Evolutionary conservation across 805 yeast genomes (phyloP), one percentile per base, ranked within the genome.

Genomic region (Saccharomycopsis capsularis): DNA sequence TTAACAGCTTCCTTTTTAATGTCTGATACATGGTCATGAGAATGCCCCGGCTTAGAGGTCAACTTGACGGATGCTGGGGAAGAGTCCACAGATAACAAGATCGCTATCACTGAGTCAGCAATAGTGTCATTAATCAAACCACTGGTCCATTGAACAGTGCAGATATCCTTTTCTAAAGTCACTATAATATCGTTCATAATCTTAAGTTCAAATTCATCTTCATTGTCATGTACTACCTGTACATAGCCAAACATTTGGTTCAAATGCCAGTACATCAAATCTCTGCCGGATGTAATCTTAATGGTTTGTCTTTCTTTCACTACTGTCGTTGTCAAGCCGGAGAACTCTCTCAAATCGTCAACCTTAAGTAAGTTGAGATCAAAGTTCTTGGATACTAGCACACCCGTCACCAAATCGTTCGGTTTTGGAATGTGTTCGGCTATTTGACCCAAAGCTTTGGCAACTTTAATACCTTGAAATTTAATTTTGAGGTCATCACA

Each of bases 211-310:
- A 74, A 69, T 52, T 69, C 76, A 19, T 76, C 70, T 57, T 69
- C 73, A 47, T 77, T 81, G 55, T 81, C 88, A 46, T 70, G 71
- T 2, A 79, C 48, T 2, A 86, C 75, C 40, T 82, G 80, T 3
- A 89, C 76, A 59, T 73, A 77, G 1, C 97, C 98, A 73, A 91
- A 93, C 99, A 93, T 93, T 62, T 90, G 98, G 51, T 82, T 78
- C 50, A 93, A 74, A 61, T 93, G 98, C 89, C 95, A 93, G 52
- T 77, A 75, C 52, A 93, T 78, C 50, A 93, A 70, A 41, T 85
- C 84, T 30, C 85, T 76, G 40, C 85, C 85, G 3, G 96, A 95
- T 60, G 82, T 81, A 42, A 93, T 85, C 47, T 77, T 76, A 19
- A 93, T 68, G 5, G 80, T 74, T 62, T 91, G 96, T 55, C 85